A percentile compares a stretch with the other conserved stretches of the same genome.
These are phyloP conservation scores for Phytophthora litchii DNA, from an alignment of 352 stramenopile genomes.

Conservation along the genomic window DNA sequence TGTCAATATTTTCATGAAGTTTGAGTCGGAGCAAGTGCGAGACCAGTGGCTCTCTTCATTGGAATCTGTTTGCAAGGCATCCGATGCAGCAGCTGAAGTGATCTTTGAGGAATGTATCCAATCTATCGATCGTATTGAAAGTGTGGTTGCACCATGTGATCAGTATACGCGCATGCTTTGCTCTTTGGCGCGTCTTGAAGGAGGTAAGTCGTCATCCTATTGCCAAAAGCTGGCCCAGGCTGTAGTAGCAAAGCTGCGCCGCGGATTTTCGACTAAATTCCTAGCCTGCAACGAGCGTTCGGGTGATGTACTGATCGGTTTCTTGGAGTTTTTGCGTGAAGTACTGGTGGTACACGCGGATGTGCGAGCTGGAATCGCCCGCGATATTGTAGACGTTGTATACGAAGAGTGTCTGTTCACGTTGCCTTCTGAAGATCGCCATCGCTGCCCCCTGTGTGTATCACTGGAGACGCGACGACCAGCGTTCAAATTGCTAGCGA, in stretches of 20 bases:
- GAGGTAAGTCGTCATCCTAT: slow-evolving; percentile 42
- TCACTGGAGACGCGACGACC: slow-evolving; percentile 78
- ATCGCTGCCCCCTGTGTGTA: slow-evolving; percentile 73
- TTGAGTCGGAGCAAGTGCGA: slow-evolving; percentile 75
- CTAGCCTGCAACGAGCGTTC: slow-evolving; percentile 73
- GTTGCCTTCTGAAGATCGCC: slow-evolving; percentile 65
- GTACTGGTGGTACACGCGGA: slow-evolving; percentile 61
- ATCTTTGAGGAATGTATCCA: slow-evolving; percentile 76
- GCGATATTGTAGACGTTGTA: slow-evolving; percentile 77
- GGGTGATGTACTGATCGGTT: slow-evolving; percentile 72
- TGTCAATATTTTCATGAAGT: slow-evolving; percentile 65
- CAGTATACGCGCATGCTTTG: slow-evolving; percentile 77
- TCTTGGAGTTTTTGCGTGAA: slow-evolving; percentile 80
- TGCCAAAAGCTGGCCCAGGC: slow-evolving; percentile 59
- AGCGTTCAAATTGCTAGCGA: slow-evolving; percentile 83
- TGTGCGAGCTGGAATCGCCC: slow-evolving; percentile 57
- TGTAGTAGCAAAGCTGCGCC: slow-evolving; percentile 65
- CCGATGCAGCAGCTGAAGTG: slow-evolving; percentile 41
- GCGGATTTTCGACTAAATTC: slow-evolving; percentile 82
- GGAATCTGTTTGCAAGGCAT: slow-evolving; percentile 70
- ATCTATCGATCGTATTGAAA: slow-evolving; percentile 71
- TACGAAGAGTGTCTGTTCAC: slow-evolving; percentile 89
- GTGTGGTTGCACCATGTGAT: slow-evolving; percentile 60
- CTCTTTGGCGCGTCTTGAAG: slow-evolving; percentile 71
- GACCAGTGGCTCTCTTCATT: slow-evolving; percentile 87